Evolutionary conservation across 2,329 filamentous ascomycete species (phyloP), one percentile per base, ranked within the genome.

Genomic region (Apiospora saccharicola): DNA sequence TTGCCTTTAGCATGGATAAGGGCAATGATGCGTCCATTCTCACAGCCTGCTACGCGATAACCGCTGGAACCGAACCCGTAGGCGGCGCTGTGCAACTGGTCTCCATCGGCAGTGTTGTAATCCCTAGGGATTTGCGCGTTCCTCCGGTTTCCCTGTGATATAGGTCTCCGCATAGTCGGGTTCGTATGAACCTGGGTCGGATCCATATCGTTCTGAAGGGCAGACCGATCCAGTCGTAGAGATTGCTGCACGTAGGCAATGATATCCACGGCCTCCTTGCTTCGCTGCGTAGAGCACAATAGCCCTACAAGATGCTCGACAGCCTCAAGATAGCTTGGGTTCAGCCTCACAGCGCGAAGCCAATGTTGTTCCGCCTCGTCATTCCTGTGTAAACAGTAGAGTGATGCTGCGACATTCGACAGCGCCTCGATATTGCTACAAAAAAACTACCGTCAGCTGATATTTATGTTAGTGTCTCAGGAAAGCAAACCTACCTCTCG

Each of bases 1-100:
- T 98, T 98, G n/a, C 96, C 96, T 82, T 98, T 99, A 26, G 96
- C 95, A 82, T 99, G 96, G 53, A 98, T 91, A 22, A 99, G 87
- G n/a, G 95, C 93, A 64, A 99, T 88, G 78, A 99, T 94, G 73
- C 96, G 90, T 12, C 96, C 96, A 80, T 98, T 98, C 76, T 99
- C 96, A 61, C 89, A 90, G 1, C 92, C 95, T 6, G 95, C 89
- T 61, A 99, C 91, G 19, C 91, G 89, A 81, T 97, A 98, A 22
- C 95, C 95, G 81, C 94, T 96, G 4, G 92, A 92, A 0, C 91
- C 93, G 79, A 93, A 95, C 0, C 92, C 79, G 22, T 46, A 46
- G 41, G 67, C n/a, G 30, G n/a, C 26, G 13, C 1, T 7, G 6
- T 44, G 22, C 26, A 37, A 68, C 13, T 47, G 67, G 46, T 68